These are phyloP conservation scores for Blastocystis sp. DNA, from an alignment of 352 stramenopile species.

Conservation along the genomic window DNA sequence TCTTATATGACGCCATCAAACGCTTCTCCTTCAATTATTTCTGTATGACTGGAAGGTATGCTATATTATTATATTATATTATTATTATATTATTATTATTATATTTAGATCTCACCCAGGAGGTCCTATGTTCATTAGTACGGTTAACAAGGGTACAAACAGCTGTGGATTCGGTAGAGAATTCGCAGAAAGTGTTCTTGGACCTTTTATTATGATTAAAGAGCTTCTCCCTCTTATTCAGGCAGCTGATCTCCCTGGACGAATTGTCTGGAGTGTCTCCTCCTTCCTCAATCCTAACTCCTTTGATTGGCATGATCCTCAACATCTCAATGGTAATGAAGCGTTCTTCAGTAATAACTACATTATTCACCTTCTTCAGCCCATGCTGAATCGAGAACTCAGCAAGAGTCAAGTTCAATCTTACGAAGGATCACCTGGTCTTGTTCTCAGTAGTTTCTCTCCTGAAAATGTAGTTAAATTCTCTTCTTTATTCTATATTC, in stretches of 20 bases:
- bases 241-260: slow-evolving; percentile 11
- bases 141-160: neutral
- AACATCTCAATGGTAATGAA: slow-evolving; percentile 8
- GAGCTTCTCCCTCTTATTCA: slow-evolving; percentile 22
- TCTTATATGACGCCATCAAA: slow-evolving; percentile 15
- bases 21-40: slow-evolving; percentile 17
- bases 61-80: no score
- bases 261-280: slow-evolving; percentile 28
- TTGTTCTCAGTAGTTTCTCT: slow-evolving; percentile 22
- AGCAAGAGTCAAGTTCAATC: slow-evolving; percentile 6
- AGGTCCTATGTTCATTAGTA: slow-evolving; percentile 14
- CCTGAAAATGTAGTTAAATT: neutral
- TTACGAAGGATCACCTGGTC: slow-evolving; percentile 27
- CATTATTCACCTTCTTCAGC: slow-evolving; percentile 33
- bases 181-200: slow-evolving; percentile 16
- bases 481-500: slow-evolving; percentile 9
- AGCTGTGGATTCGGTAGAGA: slow-evolving; percentile 17
- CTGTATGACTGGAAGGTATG: slow-evolving; percentile 28
- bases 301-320: slow-evolving; percentile 24
- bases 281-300: slow-evolving; percentile 16
- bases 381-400: slow-evolving; percentile 17
- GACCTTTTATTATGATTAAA: slow-evolving; percentile 31
- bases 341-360: slow-evolving; percentile 30
- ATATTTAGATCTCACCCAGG: neutral
- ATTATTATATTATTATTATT: no score